These are phyloP conservation scores for Diplodia intermedia DNA, from an alignment of 2,329 filamentous ascomycete genomes.

Conservation along the genomic window DNA sequence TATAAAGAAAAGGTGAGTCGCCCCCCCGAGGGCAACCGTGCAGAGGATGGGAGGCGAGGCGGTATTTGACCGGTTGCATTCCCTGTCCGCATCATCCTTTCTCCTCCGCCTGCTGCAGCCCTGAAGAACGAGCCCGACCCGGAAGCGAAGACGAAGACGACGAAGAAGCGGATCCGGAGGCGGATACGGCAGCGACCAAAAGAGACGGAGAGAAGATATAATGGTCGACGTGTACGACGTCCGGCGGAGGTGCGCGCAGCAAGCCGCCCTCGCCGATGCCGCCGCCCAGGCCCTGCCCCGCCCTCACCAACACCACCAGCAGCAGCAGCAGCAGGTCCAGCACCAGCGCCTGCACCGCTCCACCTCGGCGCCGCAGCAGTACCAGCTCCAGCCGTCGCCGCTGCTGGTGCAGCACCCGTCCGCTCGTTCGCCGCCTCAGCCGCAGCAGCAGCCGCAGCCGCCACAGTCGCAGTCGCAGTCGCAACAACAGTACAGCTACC, in stretches of 20 bases:
- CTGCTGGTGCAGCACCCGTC: background rate
- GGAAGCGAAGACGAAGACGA: background rate
- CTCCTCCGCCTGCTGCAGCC: background rate
- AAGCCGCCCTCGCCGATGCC: slow-evolving; percentile 8
- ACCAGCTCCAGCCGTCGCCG: background rate
- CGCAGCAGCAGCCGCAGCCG: background rate
- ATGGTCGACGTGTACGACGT: slow-evolving; percentile 28
- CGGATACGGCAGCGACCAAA: background rate
- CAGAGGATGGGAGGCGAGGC: slow-evolving; percentile 1
- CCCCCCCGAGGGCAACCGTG: background rate
- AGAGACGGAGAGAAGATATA: background rate
- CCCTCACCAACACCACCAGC: background rate
- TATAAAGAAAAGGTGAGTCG: background rate
- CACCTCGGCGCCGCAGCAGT: background rate
- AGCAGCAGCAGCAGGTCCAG: background rate
- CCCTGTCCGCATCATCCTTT: background rate
- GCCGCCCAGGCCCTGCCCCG: background rate
- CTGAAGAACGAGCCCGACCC: background rate
- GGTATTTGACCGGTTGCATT: background rate
- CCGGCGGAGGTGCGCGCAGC: slow-evolving; percentile 20
- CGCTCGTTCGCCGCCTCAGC: background rate
- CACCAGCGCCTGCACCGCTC: background rate
- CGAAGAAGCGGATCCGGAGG: background rate
- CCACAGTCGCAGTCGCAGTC: background rate
- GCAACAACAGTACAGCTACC: background rate